Conservation (phyloP, 1,284 basidiomycete species). For the Somion occarium region DNA sequence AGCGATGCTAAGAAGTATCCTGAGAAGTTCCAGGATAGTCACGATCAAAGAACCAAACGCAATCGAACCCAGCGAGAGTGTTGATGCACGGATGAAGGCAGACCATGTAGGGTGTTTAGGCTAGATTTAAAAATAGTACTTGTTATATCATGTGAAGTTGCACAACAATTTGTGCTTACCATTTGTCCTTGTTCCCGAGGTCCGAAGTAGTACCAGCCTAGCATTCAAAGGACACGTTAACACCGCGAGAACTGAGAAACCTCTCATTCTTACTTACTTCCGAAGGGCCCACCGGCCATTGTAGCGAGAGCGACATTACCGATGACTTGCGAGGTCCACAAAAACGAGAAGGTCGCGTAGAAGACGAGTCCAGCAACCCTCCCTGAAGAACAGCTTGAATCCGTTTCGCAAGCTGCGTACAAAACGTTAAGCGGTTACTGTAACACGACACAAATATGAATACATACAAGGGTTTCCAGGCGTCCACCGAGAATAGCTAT, state of each 20-base stretch:
- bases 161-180: conserved; percentile 32
- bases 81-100: conserved; percentile 78
- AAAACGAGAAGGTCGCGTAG: conserved; percentile 77
- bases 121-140: conserved; percentile 30
- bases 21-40: conserved; percentile 76
- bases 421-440: neutral
- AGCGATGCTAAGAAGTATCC: conserved; percentile 60
- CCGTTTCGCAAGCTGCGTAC: conserved; percentile 32
- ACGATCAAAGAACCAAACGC: conserved; percentile 90
- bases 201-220: conserved; percentile 76
- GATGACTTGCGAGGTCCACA: conserved; percentile 80
- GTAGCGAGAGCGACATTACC: conserved; percentile 78
- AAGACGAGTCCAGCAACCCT: conserved; percentile 71
- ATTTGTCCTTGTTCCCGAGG: conserved; percentile 56
- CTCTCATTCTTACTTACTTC: conserved; percentile 44
- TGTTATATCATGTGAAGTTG: neutral
- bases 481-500: conserved; percentile 74
- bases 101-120: conserved; percentile 69
- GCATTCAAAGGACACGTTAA: no score
- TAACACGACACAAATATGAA: neutral
- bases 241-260: no score
- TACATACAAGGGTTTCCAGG: conserved; percentile 65
- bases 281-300: conserved; percentile 69
- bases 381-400: conserved; percentile 43
- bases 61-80: conserved; percentile 83